phyloP scores from a whole-genome alignment of 305 asterid species.

The Fraxinus ornus region DNA sequence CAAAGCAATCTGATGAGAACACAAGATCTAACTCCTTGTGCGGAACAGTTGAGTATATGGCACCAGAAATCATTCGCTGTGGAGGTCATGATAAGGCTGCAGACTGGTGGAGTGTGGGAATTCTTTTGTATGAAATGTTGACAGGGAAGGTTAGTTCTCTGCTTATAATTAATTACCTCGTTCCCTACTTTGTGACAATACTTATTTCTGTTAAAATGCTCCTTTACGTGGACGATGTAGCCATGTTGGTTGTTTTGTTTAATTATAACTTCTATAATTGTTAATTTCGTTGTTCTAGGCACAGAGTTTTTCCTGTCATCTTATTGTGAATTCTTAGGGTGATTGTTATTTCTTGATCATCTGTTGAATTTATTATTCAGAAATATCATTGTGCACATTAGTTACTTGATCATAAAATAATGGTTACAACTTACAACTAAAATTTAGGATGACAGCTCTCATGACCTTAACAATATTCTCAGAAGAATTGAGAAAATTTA shows the following conservation, averaged over 20 bases:
- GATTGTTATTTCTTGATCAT: not conserved
- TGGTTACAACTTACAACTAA: not conserved
- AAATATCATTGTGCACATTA: not conserved
- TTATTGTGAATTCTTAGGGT: not conserved
- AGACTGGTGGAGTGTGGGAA: constrained; percentile 97
- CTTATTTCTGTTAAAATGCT: not conserved
- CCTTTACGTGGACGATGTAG: not conserved
- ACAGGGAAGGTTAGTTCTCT: constrained; percentile 68
- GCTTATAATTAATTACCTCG: not conserved
- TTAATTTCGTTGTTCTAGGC: not conserved
- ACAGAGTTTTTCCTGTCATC: not conserved
- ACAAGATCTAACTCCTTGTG: constrained; percentile 82
- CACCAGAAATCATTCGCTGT: constrained; percentile 82
- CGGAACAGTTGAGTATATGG: constrained; percentile 92
- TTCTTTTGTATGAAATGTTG: constrained; percentile 86
- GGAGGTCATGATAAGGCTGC: constrained; percentile 96
- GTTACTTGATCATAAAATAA: not conserved
- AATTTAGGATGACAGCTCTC: not conserved
- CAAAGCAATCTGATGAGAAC: constrained; percentile 68
- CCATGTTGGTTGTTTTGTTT: not conserved
- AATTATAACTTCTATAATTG: not conserved
- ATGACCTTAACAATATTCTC: not conserved
- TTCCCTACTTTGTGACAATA: not conserved
- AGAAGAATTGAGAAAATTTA: not conserved
- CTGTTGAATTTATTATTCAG: not conserved